Percentiles rank a stretch among this genome's conserved stretches.
These are phyloP conservation scores for Ettlia oleoabundans DNA, from an alignment of 139 green algal genomes.

Conservation along the genomic window DNA sequence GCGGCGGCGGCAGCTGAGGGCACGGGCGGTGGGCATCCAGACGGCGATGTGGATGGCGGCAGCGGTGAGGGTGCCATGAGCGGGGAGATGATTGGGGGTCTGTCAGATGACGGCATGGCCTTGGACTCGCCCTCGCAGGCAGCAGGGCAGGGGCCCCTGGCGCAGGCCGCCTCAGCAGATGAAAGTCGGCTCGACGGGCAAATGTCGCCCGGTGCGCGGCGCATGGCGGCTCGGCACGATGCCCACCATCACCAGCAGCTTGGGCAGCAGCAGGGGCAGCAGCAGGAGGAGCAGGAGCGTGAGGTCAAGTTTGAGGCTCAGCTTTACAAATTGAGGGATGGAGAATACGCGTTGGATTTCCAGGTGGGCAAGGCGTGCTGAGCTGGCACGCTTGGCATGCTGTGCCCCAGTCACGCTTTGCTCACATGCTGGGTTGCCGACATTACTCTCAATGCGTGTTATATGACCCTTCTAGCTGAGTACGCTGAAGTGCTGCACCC, in stretches of 20 bases:
- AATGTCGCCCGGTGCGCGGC: background rate
- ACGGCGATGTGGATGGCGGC: background rate
- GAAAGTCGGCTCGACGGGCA: background rate
- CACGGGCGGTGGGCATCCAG: no score
- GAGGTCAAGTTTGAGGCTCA: slow-evolving; percentile 93
- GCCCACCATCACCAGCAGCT: background rate
- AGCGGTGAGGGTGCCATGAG: background rate
- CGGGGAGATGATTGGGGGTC: background rate
- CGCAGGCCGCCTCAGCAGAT: background rate
- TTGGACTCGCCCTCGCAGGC: background rate
- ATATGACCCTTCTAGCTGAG: no score
- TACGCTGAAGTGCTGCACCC: no score
- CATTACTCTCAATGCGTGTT: no score
- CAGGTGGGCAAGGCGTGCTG: slow-evolving; percentile 60
- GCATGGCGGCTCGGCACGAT: background rate
- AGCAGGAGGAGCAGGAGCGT: slow-evolving; percentile 4
- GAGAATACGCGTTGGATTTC: slow-evolving; percentile 95
- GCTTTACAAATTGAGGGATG: slow-evolving; percentile 95
- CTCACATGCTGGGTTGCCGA: no score
- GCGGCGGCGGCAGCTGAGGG: no score
- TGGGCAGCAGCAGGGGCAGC: background rate
- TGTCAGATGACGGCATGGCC: slow-evolving; percentile 16
- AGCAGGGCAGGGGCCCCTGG: background rate
- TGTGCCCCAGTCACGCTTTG: no score
- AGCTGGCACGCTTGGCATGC: no score